Evolutionary conservation across 345 rosid genomes (phyloP).

Genomic region (Sisymbrium irio): DNA sequence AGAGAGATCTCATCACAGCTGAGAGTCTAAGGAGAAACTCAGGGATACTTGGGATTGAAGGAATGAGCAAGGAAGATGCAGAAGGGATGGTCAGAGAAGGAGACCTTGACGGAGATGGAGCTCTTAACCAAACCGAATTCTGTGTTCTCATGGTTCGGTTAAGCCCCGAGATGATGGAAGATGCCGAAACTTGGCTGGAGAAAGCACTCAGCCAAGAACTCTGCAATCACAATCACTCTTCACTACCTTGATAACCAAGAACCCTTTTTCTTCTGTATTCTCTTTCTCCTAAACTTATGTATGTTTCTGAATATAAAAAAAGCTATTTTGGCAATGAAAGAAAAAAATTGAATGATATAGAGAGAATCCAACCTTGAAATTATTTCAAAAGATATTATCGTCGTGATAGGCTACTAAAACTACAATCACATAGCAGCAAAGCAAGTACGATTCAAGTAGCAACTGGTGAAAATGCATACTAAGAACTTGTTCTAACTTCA

Average conservation of each 20-base stretch:
- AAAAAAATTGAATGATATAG: not conserved
- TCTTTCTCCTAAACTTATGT: not conserved
- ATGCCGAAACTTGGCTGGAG: conserved; percentile 72
- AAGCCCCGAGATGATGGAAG: conserved; percentile 83
- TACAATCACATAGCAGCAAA: not conserved
- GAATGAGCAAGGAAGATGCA: conserved; percentile 70
- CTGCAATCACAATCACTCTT: conserved; percentile 26
- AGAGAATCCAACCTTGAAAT: not conserved
- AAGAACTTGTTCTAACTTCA: not conserved
- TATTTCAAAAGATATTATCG: not conserved
- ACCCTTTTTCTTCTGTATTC: not conserved
- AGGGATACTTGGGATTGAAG: conserved; percentile 65
- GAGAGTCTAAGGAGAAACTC: conserved; percentile 67
- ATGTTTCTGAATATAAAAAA: conserved; percentile 13
- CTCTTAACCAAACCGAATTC: conserved; percentile 70
- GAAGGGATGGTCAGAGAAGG: conserved; percentile 82
- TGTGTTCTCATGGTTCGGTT: conserved; percentile 89
- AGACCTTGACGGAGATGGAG: conserved; percentile 79
- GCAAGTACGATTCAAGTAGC: not conserved
- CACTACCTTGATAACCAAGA: conserved; percentile 12
- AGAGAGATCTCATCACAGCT: conserved; percentile 56
- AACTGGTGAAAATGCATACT: not conserved
- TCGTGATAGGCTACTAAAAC: not conserved
- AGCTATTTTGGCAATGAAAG: not conserved
- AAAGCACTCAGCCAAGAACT: conserved; percentile 66